Evolutionary conservation across 2,329 filamentous ascomycete species (phyloP), one percentile per base, ranked within the genome.

Genomic region (Esteya vermicola): DNA sequence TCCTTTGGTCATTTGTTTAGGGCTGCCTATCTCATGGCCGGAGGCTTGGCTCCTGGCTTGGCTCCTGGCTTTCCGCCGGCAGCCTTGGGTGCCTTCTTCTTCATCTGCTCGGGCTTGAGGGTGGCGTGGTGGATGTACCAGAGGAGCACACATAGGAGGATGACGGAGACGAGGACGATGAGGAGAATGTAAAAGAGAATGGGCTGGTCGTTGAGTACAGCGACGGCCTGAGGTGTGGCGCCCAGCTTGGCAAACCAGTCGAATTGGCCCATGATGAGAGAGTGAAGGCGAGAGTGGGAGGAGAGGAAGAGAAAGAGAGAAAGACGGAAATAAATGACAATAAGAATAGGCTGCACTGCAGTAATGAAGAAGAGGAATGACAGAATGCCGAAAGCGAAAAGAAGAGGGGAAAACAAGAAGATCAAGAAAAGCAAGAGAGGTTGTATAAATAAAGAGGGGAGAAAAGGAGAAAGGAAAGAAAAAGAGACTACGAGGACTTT

Each of bases 91-190:
- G 61, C 60, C 56, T 70, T 70, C 51, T 66, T 66, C 55, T 69
- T 71, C 53, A 61, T 68, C 55, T 77, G 72, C 51, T 72, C 69
- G 14, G 72, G 72, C 60, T 76, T 77, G 58, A 72, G 46, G 18
- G 72, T 77, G 43, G 70, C 70, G 51, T 60, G 67, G 57, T 75
- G 70, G 51, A 76, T 76, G 57, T 65, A 74, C 67, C 67, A 74
- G 40, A 70, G 55, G 36, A 75, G 56, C 9, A 61, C 50, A 42
- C 54, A 54, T 48, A 75, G 59, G 9, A 66, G 51, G 44, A 60
- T 61, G 38, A 75, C 49, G 44, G 57, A 58, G 51, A 72, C 51
- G 41, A 76, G 59, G 43, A 71, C 69, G 52, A 73, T 54, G 46
- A 76, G 46, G 44, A 77, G 66, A 46, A 69, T 67, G 47, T 63